phyloP scores from a whole-genome alignment of 441 rosid species.

The Bocquillonia castaneifolia region DNA sequence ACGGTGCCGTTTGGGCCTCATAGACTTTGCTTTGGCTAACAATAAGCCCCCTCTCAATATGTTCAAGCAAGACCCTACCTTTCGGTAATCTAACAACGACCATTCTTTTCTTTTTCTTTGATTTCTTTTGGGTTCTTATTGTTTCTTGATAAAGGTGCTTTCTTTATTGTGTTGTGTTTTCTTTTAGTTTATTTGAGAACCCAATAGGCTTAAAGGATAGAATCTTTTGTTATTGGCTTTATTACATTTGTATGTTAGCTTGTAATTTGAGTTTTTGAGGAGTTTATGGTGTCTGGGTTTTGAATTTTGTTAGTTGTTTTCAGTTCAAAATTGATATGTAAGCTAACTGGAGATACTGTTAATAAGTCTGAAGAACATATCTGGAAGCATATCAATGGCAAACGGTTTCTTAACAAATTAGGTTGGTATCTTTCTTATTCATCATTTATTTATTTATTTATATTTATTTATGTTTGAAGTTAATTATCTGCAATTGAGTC shows the following conservation, averaged over 20 bases:
- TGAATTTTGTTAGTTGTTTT: not conserved
- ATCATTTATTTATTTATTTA: conserved; percentile 12
- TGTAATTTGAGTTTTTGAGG: not conserved
- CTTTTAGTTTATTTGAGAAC: not conserved
- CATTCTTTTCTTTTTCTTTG: not conserved
- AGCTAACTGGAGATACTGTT: conserved; percentile 77
- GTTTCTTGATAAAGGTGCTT: not conserved
- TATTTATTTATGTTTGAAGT: too few relatives aligned
- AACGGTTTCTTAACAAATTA: conserved; percentile 75
- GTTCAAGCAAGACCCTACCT: conserved; percentile 75
- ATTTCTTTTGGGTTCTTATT: conserved; percentile 20
- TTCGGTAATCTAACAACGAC: conserved; percentile 40
- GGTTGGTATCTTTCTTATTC: conserved; percentile 38
- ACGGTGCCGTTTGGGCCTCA: conserved; percentile 85
- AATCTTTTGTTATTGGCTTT: not conserved
- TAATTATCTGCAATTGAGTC: too few relatives aligned
- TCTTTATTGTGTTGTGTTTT: not conserved
- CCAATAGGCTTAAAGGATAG: not conserved
- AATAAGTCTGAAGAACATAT: conserved; percentile 92
- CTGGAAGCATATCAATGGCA: conserved; percentile 91
- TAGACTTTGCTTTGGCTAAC: conserved; percentile 62
- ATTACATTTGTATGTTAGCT: not conserved
- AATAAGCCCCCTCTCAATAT: conserved; percentile 74
- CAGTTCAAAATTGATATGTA: conserved; percentile 78
- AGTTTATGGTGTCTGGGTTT: conserved; percentile 6